Evolutionary conservation across 2,329 filamentous ascomycete species (phyloP).

Genomic region (Gnomoniopsis sp.): DNA sequence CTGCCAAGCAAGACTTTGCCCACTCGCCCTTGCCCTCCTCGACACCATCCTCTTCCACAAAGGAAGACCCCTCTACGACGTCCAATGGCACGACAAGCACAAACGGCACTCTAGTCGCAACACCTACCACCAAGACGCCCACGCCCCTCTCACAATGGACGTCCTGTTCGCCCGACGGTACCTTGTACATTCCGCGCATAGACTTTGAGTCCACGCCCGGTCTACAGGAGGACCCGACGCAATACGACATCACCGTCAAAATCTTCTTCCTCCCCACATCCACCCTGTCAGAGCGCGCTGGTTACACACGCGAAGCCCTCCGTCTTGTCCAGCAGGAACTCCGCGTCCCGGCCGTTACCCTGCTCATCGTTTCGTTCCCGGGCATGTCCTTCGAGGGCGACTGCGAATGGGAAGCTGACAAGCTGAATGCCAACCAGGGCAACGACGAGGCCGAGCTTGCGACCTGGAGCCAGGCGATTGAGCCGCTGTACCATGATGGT

Average conservation of each 20-base stretch:
- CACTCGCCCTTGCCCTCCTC: constrained; percentile 24
- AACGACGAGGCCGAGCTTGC: constrained; percentile 64
- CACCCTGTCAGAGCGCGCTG: constrained; percentile 54
- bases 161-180: constrained; percentile 51
- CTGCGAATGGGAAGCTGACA: constrained; percentile 74
- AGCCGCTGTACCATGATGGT: constrained; percentile 65
- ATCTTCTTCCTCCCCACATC: constrained; percentile 84
- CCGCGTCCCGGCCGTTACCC: constrained; percentile 70
- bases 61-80: constrained; percentile 18
- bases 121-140: constrained; percentile 23
- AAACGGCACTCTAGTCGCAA: constrained; percentile 14
- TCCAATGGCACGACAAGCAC: constrained; percentile 19
- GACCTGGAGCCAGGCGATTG: constrained; percentile 66
- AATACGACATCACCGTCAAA: constrained; percentile 95
- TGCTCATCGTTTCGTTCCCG: constrained; percentile 90
- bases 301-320: constrained; percentile 75
- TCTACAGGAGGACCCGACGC: constrained; percentile 73
- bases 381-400: constrained; percentile 91
- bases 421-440: constrained; percentile 57
- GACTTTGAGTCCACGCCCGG: constrained; percentile 64
- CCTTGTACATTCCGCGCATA: constrained; percentile 74
- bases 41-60: not conserved
- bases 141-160: constrained; percentile 61
- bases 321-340: constrained; percentile 77
- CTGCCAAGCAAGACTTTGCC: constrained; percentile 64